Evolutionary conservation across 495 filamentous ascomycete genomes (phyloP), one percentile per base, ranked within the genome.

Genomic region (Penicillium antarcticum): DNA sequence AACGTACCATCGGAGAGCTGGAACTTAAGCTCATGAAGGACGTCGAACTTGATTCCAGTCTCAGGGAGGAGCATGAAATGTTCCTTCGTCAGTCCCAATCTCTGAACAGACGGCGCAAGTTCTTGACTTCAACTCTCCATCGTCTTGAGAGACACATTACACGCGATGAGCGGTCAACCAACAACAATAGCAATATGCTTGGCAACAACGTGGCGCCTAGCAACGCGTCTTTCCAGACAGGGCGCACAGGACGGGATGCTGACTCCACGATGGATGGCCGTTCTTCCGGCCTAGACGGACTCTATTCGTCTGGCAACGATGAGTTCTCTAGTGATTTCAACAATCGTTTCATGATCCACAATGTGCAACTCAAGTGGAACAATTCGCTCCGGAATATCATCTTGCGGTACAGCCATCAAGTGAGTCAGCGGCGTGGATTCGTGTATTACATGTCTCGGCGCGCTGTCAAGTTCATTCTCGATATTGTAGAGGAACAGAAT

Each of bases 331-430:
- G 85, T 66, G 91, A 97, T 67, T 98, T 97, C 80, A 95, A 95
- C 68, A 98, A 98, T 61, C 87, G 95, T 16, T 98, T 98, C 72
- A 91, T 97, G 57, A 86, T 97, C 19, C 94, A 98, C 75, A 98
- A 97, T 62, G 82, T 91, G 59, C 94, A 98, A 60, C 73, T 97
- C 26, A 98, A 98, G 67, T 98, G 94, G 94, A 97, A 95, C 69
- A 97, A 98, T 62, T 84, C 91, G 2, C 75, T 97, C 17, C 82
- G 94, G 34, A 96, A 98, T 62, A 96, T 96, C 60, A 95, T 98
- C 26, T 78, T 98, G 6, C 88, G 95, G 21, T 98, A 98, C 63
- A 94, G 94, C 48, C 95, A 98, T 58, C 95, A 97, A 72, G 92
- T 96, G 52, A 92, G 91, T 66, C 94, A 98, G 70, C 79, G 94